phyloP scores from a whole-genome alignment of 352 stramenopile genomes.

The Lagenidium giganteum region DNA sequence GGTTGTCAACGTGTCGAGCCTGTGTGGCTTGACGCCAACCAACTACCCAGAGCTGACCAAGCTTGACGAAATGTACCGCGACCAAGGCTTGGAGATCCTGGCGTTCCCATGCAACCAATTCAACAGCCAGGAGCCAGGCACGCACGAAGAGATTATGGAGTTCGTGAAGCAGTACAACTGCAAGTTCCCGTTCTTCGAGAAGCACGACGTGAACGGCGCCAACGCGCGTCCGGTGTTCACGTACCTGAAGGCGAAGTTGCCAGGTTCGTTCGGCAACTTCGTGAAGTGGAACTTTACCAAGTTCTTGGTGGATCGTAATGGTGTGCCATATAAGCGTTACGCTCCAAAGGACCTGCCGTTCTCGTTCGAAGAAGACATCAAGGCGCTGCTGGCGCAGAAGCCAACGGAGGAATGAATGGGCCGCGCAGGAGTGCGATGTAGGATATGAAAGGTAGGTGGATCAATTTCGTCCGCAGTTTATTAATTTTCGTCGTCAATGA shows the following conservation, averaged over 20 bases:
- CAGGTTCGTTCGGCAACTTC: slow-evolving; percentile 62
- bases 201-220: slow-evolving; percentile 76
- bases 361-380: slow-evolving; percentile 70
- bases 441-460: no score
- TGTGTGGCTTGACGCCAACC: slow-evolving; percentile 58
- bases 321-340: slow-evolving; percentile 61
- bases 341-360: slow-evolving; percentile 49
- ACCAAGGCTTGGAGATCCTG: slow-evolving; percentile 45
- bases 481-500: no score
- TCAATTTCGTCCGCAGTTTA: no score
- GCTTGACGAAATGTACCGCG: slow-evolving; percentile 43
- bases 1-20: slow-evolving; percentile 58
- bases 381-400: slow-evolving; percentile 53
- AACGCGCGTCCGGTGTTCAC: slow-evolving; percentile 60
- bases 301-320: slow-evolving; percentile 82
- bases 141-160: slow-evolving; percentile 31
- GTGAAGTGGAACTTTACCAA: slow-evolving; percentile 89
- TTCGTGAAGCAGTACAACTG: slow-evolving; percentile 40
- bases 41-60: slow-evolving; percentile 74
- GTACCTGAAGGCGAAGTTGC: slow-evolving; percentile 79
- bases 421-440: no score
- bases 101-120: slow-evolving; percentile 87
- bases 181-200: slow-evolving; percentile 44
- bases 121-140: slow-evolving; percentile 51
- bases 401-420: no score